Conservation (phyloP, 2,329 filamentous ascomycete species). For the Pestalotiopsis sp. region DNA sequence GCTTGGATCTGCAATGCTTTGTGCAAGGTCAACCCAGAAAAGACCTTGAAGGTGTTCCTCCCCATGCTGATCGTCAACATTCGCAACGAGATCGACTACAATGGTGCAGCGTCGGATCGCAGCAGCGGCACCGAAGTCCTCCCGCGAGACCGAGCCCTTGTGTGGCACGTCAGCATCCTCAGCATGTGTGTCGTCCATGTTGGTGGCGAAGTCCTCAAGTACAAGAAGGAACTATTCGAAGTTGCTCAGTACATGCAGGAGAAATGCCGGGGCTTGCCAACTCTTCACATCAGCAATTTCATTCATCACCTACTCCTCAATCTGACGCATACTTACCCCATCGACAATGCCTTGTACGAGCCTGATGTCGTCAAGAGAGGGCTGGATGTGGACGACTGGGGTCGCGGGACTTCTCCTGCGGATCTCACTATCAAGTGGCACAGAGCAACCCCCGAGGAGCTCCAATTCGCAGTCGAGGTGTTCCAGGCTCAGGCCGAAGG, state of each 20-base stretch:
- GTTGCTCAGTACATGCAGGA: conserved; percentile 97
- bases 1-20: conserved; percentile 97
- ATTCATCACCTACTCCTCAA: conserved; percentile 96
- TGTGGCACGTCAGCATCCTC: conserved; percentile 96
- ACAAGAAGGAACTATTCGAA: conserved; percentile 85
- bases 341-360: conserved; percentile 88
- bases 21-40: conserved; percentile 93
- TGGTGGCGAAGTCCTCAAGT: conserved; percentile 84
- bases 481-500: conserved; percentile 83
- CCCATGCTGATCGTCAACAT: conserved; percentile 91
- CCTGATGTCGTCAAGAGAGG: conserved; percentile 72
- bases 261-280: conserved; percentile 89
- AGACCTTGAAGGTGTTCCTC: conserved; percentile 87
- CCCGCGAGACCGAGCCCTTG: conserved; percentile 86
- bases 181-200: conserved; percentile 99
- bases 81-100: conserved; percentile 94
- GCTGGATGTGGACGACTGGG: conserved; percentile 82
- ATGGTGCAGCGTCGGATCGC: conserved; percentile 91
- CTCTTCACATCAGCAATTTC: conserved; percentile 96
- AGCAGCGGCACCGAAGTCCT: conserved; percentile 93
- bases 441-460: conserved; percentile 75
- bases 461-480: conserved; percentile 86
- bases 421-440: conserved; percentile 91
- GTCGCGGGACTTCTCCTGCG: conserved; percentile 71
- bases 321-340: conserved; percentile 89